These are phyloP conservation scores for Cordyceps militaris DNA, from an alignment of 2,329 filamentous ascomycete species.

Conservation along the genomic window DNA sequence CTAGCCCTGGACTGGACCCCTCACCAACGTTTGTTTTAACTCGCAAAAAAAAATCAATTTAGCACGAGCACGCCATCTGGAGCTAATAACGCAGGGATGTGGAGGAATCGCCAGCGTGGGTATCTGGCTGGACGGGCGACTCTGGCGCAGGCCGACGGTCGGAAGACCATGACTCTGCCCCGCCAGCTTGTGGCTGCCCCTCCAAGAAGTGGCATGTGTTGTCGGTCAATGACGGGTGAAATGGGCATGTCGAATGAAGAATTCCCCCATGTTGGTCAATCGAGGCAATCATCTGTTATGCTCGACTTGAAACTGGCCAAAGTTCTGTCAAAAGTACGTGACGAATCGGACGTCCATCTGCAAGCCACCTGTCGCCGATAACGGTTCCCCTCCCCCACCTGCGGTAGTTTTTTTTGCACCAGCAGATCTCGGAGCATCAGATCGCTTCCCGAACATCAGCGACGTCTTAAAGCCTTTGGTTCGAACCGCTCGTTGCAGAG, in stretches of 20 bases:
- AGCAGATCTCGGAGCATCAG: neutral
- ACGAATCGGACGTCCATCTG: neutral
- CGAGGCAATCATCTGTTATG: neutral
- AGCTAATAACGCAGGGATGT: neutral
- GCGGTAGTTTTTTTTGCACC: conserved; percentile 5
- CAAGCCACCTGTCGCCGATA: neutral
- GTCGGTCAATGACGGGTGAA: neutral
- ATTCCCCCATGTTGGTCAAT: neutral
- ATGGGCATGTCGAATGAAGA: neutral
- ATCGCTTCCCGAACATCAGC: neutral
- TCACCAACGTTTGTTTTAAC: neutral
- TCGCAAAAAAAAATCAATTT: neutral
- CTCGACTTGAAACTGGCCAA: neutral
- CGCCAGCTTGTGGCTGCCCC: neutral
- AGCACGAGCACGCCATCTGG: conserved; percentile 12
- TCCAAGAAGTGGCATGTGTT: neutral
- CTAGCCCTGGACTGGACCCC: neutral
- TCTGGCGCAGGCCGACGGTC: conserved; percentile 4
- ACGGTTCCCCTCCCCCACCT: conserved; percentile 1
- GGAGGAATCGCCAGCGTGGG: neutral
- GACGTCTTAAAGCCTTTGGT: neutral
- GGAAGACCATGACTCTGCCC: conserved; percentile 7
- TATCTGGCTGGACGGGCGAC: neutral
- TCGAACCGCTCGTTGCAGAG: neutral
- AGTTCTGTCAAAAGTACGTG: neutral